phyloP scores from a whole-genome alignment of 768 basidiomycete genomes.

The Mycena belliarum region DNA sequence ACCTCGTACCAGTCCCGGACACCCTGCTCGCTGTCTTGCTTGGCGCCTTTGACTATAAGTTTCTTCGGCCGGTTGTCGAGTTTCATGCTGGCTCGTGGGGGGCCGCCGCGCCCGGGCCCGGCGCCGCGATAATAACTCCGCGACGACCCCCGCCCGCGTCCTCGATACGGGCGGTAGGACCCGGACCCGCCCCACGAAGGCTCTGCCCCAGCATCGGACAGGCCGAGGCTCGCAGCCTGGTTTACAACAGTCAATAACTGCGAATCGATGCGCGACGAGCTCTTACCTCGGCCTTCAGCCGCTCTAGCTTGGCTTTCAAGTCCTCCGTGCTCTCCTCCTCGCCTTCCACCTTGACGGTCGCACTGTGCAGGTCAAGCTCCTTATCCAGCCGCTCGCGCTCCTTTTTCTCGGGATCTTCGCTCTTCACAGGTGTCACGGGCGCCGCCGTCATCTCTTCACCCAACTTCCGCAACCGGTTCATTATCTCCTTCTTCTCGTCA shows the following conservation, averaged over 20 bases:
- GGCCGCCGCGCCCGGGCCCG: constrained; percentile 58
- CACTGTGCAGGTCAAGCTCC: constrained; percentile 75
- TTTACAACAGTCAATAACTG: background rate
- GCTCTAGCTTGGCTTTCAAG: constrained; percentile 72
- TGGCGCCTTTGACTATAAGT: constrained; percentile 71
- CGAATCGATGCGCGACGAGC: background rate
- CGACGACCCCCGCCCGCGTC: constrained; percentile 57
- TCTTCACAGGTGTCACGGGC: constrained; percentile 22
- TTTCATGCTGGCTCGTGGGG: constrained; percentile 75
- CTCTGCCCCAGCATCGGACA: constrained; percentile 51
- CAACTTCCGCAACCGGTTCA: constrained; percentile 73
- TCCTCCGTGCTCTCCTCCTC: constrained; percentile 61
- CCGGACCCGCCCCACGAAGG: constrained; percentile 34
- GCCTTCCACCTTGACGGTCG: constrained; percentile 39
- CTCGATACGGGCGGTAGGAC: constrained; percentile 67
- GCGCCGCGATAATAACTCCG: constrained; percentile 64
- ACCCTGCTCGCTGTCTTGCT: constrained; percentile 50
- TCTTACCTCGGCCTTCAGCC: constrained; percentile 77
- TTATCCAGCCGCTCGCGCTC: constrained; percentile 75
- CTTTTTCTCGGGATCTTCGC: constrained; percentile 50
- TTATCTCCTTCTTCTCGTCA: constrained; percentile 79
- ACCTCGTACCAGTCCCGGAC: constrained; percentile 88
- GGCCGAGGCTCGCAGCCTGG: constrained; percentile 76
- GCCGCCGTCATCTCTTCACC: constrained; percentile 74
- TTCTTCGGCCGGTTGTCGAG: constrained; percentile 88